phyloP scores from a whole-genome alignment of 768 basidiomycete species.

The Auriculariales sp. region DNA sequence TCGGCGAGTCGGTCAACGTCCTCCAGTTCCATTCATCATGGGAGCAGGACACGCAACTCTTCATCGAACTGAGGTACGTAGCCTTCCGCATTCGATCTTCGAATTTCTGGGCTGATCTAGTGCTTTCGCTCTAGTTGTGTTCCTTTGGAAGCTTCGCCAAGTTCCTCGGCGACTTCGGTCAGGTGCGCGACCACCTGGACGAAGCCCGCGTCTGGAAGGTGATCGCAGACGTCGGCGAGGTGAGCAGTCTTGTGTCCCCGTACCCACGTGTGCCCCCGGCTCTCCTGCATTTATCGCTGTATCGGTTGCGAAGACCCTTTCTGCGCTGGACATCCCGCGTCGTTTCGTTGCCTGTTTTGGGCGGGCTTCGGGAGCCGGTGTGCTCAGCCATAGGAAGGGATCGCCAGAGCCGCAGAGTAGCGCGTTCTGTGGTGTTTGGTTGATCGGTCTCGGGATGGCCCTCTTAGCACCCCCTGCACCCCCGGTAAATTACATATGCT shows the following conservation, averaged over 20 bases:
- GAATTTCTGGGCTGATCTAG: no score
- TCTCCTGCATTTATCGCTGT: no score
- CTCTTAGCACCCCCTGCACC: no score
- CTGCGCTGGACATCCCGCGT: no score
- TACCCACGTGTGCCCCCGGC: not conserved
- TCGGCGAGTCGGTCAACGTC: conserved; percentile 44
- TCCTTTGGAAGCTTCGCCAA: conserved; percentile 80
- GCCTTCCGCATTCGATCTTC: no score
- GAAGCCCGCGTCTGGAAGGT: conserved; percentile 96
- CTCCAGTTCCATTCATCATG: conserved; percentile 86
- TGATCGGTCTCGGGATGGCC: no score
- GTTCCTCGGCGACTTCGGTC: conserved; percentile 87
- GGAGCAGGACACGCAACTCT: conserved; percentile 82
- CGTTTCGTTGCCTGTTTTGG: not conserved
- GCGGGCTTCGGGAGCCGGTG: not conserved
- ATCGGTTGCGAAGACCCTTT: no score
- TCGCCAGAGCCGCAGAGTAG: no score
- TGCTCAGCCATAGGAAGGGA: no score
- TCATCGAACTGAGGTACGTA: conserved; percentile 89
- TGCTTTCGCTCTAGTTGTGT: conserved; percentile 94
- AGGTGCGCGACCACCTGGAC: conserved; percentile 67
- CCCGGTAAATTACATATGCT: no score
- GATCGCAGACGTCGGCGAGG: conserved; percentile 75
- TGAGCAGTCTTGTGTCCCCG: conserved; percentile 35
- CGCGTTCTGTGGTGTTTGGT: no score